These are phyloP conservation scores for Diaporthe citriasiana DNA, from an alignment of 2,329 filamentous ascomycete species.

Conservation along the genomic window DNA sequence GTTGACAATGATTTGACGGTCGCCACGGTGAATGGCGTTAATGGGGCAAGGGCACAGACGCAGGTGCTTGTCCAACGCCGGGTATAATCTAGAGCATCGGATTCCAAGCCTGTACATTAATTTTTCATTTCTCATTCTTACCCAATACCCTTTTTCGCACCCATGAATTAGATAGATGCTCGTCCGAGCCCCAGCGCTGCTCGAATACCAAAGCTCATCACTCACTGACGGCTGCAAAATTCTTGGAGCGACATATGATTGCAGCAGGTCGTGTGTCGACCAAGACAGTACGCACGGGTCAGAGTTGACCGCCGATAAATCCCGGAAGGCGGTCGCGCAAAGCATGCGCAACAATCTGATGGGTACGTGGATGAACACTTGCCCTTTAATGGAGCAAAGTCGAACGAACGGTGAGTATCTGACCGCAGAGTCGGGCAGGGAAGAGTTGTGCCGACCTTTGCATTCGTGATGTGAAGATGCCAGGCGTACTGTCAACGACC, in stretches of 20 bases:
- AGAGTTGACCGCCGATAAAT: not conserved
- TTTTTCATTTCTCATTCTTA: not conserved
- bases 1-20: not conserved
- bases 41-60: not conserved
- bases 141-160: conserved; percentile 9
- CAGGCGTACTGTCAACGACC: not conserved
- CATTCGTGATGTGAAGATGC: not conserved
- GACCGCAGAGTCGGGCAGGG: not conserved
- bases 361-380: conserved; percentile 12
- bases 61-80: not conserved
- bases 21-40: not conserved
- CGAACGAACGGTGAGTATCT: conserved; percentile 13
- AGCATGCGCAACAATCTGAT: not conserved
- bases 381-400: not conserved
- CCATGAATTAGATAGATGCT: conserved; percentile 12
- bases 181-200: not conserved
- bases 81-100: not conserved
- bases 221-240: not conserved
- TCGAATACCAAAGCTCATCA: not conserved
- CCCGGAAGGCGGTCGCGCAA: conserved; percentile 9
- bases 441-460: not conserved
- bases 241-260: not conserved
- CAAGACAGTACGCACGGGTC: not conserved
- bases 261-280: not conserved
- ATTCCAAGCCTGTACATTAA: conserved; percentile 3